phyloP scores from a whole-genome alignment of 2,329 filamentous ascomycete genomes.

The Ophiostoma ips region DNA sequence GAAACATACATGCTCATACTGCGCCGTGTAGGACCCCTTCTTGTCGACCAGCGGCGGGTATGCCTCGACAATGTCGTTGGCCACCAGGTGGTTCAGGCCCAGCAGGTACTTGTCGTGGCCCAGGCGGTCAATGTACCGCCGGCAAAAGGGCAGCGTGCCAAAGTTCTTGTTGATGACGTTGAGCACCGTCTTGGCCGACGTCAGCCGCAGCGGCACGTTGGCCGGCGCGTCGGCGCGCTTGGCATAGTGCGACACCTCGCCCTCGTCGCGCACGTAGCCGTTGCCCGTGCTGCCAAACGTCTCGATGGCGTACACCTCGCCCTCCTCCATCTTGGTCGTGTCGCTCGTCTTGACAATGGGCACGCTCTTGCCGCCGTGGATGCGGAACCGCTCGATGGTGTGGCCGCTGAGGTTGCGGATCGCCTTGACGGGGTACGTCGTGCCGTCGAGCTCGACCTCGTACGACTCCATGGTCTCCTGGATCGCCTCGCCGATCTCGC shows the following conservation, averaged over 20 bases:
- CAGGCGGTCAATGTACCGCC: conserved; percentile 81
- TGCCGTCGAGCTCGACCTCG: conserved; percentile 70
- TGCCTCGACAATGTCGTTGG: conserved; percentile 70
- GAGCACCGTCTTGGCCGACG: conserved; percentile 72
- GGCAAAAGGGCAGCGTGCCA: conserved; percentile 79
- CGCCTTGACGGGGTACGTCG: conserved; percentile 65
- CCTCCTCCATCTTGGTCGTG: conserved; percentile 94
- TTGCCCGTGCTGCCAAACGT: conserved; percentile 91
- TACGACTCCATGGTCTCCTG: conserved; percentile 92
- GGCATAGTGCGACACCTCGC: conserved; percentile 83
- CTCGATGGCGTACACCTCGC: conserved; percentile 89
- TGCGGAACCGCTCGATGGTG: conserved; percentile 77
- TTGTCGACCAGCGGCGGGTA: conserved; percentile 84
- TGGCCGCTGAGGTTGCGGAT: conserved; percentile 84
- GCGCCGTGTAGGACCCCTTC: conserved; percentile 89
- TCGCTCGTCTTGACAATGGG: conserved; percentile 84
- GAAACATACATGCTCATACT: conserved; percentile 80
- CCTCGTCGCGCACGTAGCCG: conserved; percentile 75
- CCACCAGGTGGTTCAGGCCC: conserved; percentile 76
- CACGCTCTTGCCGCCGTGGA: conserved; percentile 86
- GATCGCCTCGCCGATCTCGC: conserved; percentile 70
- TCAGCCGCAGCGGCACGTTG: conserved; percentile 61
- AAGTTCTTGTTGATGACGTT: conserved; percentile 95
- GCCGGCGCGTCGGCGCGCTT: conserved; percentile 52
- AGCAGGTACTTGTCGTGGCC: conserved; percentile 90